Evolutionary conservation across 1,284 basidiomycete species (phyloP).

Genomic region (Puccinia hordei): DNA sequence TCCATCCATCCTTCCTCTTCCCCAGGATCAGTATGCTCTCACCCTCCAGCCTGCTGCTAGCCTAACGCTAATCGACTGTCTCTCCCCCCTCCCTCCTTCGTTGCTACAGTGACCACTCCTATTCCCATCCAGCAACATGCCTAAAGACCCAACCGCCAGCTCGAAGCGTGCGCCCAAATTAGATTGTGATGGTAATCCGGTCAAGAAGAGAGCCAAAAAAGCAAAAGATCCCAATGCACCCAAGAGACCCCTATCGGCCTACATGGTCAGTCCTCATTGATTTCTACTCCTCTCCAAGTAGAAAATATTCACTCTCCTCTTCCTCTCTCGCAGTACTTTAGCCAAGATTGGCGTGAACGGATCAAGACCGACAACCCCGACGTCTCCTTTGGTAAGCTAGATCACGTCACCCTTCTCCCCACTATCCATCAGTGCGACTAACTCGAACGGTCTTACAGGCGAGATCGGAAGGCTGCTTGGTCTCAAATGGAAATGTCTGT

Average conservation of each 20-base stretch:
- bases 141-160: slow-evolving; percentile 31
- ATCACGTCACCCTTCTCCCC: neutral
- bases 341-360: slow-evolving; percentile 49
- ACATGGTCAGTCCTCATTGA: slow-evolving; percentile 31
- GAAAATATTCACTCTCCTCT: neutral
- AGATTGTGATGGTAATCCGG: slow-evolving; percentile 31
- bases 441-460: slow-evolving; percentile 58
- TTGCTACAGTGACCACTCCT: neutral
- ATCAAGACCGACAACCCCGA: slow-evolving; percentile 40
- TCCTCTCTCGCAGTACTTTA: slow-evolving; percentile 21
- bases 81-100: neutral
- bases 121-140: slow-evolving; percentile 28
- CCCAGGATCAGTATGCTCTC: neutral
- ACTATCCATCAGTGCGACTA: neutral
- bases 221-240: slow-evolving; percentile 44
- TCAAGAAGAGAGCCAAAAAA: slow-evolving; percentile 31
- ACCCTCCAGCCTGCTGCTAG: neutral
- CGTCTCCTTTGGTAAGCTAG: slow-evolving; percentile 28
- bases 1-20: neutral
- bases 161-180: slow-evolving; percentile 32
- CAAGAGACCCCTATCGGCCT: slow-evolving; percentile 43
- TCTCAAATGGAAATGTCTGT: slow-evolving; percentile 85
- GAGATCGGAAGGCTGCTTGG: slow-evolving; percentile 84
- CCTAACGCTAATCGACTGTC: neutral
- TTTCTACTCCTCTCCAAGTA: neutral